These are phyloP conservation scores for Didymosphaeria variabile DNA, from an alignment of 2,329 filamentous ascomycete species.

Conservation along the genomic window DNA sequence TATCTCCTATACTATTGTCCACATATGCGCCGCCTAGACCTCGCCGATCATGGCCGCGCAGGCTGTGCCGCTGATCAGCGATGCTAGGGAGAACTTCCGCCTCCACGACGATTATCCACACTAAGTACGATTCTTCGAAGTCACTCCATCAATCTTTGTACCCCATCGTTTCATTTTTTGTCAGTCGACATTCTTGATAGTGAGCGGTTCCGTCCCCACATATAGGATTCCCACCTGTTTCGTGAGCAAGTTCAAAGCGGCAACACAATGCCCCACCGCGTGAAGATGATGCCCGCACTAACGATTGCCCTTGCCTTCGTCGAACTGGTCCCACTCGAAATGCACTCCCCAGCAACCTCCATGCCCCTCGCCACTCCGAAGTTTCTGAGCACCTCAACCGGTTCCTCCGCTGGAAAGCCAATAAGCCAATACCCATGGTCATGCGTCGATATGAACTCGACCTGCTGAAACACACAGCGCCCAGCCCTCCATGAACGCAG, in stretches of 20 bases:
- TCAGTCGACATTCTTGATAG: neutral
- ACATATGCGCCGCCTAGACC: too few relatives aligned
- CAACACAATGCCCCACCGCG: conserved; percentile 35
- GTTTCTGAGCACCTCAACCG: conserved; percentile 34
- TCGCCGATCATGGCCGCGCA: too few relatives aligned
- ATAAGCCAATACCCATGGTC: conserved; percentile 50
- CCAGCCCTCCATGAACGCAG: conserved; percentile 36
- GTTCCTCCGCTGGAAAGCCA: conserved; percentile 36
- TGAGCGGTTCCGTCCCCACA: conserved; percentile 20
- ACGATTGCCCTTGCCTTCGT: conserved; percentile 32
- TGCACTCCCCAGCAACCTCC: conserved; percentile 39
- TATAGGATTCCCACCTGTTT: conserved; percentile 29
- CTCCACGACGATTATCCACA: too few relatives aligned
- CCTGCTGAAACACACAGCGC: conserved; percentile 47
- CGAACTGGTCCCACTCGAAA: conserved; percentile 44
- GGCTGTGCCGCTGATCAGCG: too few relatives aligned
- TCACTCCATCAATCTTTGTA: neutral
- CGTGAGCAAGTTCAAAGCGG: conserved; percentile 33
- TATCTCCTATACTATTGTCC: too few relatives aligned
- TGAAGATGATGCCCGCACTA: conserved; percentile 32
- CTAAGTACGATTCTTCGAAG: too few relatives aligned
- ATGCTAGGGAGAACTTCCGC: too few relatives aligned
- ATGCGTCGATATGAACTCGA: conserved; percentile 43
- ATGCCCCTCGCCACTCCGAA: conserved; percentile 36
- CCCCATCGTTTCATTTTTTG: neutral